Evolutionary conservation across 2,329 filamentous ascomycete genomes (phyloP), one percentile per base, ranked within the genome.

Genomic region (Apiospora hydei): DNA sequence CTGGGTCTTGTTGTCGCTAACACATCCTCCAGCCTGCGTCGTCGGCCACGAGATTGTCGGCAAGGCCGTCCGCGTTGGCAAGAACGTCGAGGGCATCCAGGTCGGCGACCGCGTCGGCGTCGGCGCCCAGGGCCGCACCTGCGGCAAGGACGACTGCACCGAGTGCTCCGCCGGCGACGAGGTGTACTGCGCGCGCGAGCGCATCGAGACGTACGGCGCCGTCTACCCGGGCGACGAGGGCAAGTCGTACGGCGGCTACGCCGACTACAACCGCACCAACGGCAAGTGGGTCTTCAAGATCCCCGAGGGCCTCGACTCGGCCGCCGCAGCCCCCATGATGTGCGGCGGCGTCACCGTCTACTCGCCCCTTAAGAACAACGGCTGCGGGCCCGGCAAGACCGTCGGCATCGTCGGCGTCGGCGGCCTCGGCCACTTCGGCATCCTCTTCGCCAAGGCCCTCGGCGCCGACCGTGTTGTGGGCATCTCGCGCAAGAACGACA

Each of bases 231-330:
- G 86, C 73, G 87, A 87, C 7, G 73, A 74, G 72, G 83, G 79
- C 74, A 88, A 86, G 77, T 86, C 86, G 8, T 89, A 88, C 76
- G 90, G 90, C 14, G 90, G 86, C 71, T 79, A 79, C 70, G 74
- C 73, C n/a, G 66, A 73, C 66, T 74, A 75, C 71, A 74, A 75
- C 72, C 74, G 74, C 41, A 71, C 71, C 53, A 70, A 74, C 46
- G 72, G 71, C 43, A 73, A 72, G 68, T 92, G 91, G 72, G 80
- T 79, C 24, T 75, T 84, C 71, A 82, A 82, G 74, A 82, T 84
- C 38, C 82, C 82, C 16, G 81, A 83, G 21, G 77, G 75, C 11
- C 71, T 84, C 18, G 72, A 74, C 24, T 77, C 77, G 2, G 80
- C 79, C 34, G 75, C 80, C 53, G 80, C 82, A 13, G 82, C 90